phyloP scores from a whole-genome alignment of 441 rosid genomes.

The Croton setiger region DNA sequence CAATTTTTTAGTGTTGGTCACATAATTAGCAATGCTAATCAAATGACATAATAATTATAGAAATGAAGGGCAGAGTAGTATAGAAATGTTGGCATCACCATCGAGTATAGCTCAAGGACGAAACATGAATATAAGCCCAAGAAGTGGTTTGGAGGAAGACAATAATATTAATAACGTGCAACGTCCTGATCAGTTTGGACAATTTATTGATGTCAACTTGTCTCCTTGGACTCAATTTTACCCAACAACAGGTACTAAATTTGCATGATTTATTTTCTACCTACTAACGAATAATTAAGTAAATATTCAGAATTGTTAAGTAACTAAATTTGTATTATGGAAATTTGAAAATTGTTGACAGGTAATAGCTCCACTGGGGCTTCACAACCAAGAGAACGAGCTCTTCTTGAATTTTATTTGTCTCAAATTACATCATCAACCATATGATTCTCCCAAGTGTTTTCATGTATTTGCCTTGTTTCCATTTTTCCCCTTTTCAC shows the following conservation, averaged over 20 bases:
- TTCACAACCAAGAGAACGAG: slow-evolving; percentile 16
- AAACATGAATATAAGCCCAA: slow-evolving; percentile 19
- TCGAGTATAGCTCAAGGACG: slow-evolving; percentile 23
- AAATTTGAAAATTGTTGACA: slow-evolving; percentile 6
- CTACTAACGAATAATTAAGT: too few species aligned
- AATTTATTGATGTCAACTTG: slow-evolving; percentile 26
- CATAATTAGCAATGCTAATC: too few species aligned
- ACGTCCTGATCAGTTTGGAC: slow-evolving; percentile 25
- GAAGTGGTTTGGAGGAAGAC: slow-evolving; percentile 25
- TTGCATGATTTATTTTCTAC: neutral
- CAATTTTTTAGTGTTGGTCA: neutral
- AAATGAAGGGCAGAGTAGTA: slow-evolving; percentile 14
- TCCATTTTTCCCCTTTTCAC: neutral
- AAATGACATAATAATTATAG: slow-evolving; percentile 11
- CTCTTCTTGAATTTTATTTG: slow-evolving; percentile 22
- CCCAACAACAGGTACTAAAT: slow-evolving; percentile 29
- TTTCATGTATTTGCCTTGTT: neutral
- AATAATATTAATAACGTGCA: slow-evolving; percentile 22
- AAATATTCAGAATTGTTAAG: too few species aligned
- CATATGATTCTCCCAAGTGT: neutral
- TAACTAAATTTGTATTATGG: neutral
- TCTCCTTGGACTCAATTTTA: slow-evolving; percentile 34
- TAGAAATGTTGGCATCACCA: slow-evolving; percentile 18
- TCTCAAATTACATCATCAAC: slow-evolving; percentile 23
- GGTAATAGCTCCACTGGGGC: slow-evolving; percentile 17